These are phyloP conservation scores for Rubus parviflorus DNA, from an alignment of 306 rosid species.

Conservation along the genomic window DNA sequence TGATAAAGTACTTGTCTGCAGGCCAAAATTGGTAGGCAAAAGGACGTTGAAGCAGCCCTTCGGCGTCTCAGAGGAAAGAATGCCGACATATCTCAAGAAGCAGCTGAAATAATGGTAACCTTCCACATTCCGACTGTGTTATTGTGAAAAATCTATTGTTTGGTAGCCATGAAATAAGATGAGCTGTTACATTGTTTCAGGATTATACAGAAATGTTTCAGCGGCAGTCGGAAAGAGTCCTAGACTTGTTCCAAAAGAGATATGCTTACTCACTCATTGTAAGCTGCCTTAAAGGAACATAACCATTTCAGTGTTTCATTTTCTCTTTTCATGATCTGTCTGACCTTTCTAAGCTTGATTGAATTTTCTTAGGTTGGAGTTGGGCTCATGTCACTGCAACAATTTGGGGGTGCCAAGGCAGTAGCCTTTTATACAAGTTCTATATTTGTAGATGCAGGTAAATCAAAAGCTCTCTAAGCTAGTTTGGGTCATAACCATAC, in stretches of 20 bases:
- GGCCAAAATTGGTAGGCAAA: slow-evolving; percentile 36
- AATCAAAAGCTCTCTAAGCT: neutral
- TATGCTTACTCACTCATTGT: slow-evolving; percentile 31
- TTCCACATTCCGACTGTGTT: neutral
- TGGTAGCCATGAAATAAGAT: neutral
- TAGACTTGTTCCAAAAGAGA: slow-evolving; percentile 34
- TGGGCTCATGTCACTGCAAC: slow-evolving; percentile 41
- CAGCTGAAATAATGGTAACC: slow-evolving; percentile 40
- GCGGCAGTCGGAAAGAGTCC: slow-evolving; percentile 24
- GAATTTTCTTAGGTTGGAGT: slow-evolving; percentile 33
- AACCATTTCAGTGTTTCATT: neutral
- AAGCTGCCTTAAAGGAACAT: slow-evolving; percentile 10
- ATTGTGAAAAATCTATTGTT: no score
- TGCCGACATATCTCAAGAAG: slow-evolving; percentile 32
- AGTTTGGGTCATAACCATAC: neutral
- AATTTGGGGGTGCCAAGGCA: slow-evolving; percentile 38
- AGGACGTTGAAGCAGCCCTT: slow-evolving; percentile 30
- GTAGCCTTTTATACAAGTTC: slow-evolving; percentile 27
- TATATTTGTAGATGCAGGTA: slow-evolving; percentile 29
- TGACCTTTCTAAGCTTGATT: neutral
- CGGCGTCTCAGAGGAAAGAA: slow-evolving; percentile 36
- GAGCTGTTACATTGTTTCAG: neutral
- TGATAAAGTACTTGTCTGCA: slow-evolving; percentile 13
- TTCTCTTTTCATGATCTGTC: neutral
- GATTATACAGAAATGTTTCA: slow-evolving; percentile 24